These are phyloP conservation scores for Achaetomium macrosporum DNA, from an alignment of 2,329 filamentous ascomycete genomes.

Conservation along the genomic window DNA sequence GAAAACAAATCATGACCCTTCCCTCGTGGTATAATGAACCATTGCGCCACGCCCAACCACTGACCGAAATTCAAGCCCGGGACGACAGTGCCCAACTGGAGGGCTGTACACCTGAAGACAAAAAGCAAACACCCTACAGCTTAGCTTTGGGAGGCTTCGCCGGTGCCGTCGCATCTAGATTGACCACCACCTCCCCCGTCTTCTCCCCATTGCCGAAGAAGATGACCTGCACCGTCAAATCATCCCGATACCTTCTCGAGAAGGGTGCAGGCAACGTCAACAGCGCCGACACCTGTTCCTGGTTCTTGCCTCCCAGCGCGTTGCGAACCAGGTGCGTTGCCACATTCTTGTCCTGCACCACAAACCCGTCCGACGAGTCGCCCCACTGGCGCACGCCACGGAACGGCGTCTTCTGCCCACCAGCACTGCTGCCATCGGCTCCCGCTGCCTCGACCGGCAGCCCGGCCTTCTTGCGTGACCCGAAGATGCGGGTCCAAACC, in stretches of 20 bases:
- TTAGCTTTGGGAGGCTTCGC: conserved; percentile 30
- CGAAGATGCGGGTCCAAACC: conserved; percentile 62
- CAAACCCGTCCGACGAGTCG: conserved; percentile 70
- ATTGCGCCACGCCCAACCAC: not conserved
- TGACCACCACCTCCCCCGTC: conserved; percentile 73
- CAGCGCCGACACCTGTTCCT: conserved; percentile 87
- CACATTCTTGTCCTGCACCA: conserved; percentile 91
- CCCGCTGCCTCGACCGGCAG: conserved; percentile 69
- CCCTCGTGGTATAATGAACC: not conserved
- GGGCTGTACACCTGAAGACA: not conserved
- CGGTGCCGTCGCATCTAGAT: conserved; percentile 75
- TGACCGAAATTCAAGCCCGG: not conserved
- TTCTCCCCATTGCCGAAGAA: conserved; percentile 85
- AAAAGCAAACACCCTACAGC: conserved; percentile 15
- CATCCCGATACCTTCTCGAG: conserved; percentile 86
- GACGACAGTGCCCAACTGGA: not conserved
- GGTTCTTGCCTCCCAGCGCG: conserved; percentile 85
- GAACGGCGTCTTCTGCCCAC: conserved; percentile 81
- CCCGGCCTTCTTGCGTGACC: conserved; percentile 40
- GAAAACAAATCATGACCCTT: no score
- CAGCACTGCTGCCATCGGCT: conserved; percentile 35
- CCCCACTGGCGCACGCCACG: conserved; percentile 86
- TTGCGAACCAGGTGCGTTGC: conserved; percentile 95
- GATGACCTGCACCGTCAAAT: conserved; percentile 95
- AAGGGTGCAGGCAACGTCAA: conserved; percentile 89